Base-by-base conservation (phyloP, 164 flowering plant species). In the Annona cherimola region DNA sequence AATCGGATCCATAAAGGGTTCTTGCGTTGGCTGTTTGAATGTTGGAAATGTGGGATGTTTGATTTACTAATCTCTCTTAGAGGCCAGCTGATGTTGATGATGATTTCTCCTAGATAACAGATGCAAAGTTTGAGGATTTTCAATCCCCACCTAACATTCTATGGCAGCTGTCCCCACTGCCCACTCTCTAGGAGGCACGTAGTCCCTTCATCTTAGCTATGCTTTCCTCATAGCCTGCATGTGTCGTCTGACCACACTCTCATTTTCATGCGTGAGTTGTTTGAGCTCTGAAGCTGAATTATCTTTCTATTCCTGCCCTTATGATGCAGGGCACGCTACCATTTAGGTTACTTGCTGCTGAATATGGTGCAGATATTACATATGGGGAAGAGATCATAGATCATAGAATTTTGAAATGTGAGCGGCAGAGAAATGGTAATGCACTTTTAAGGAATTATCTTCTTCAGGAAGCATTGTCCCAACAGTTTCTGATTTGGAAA, bases 341-440 rank as follows among this genome's bases (percentile, higher is more conserved):
- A 11, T 83, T 94, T 42, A 87, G 99, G 77, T 75, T 92, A 64
- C 70, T 94, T 50, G 89, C 96, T 61, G 91, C 96, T 45, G 75
- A 91, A 20, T 91, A 89, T 67, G 99, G 99, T 67, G 99, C 99
- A 7, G 97, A 94, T 73, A 91, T 92, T 72, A 89, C 94, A 0
- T 91, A 92, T 60, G 96, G 97, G 0, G 99, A 94, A 82, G 99
- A 94, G 79, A 92, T 91, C 76, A 88, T 94, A 65, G 99, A 94
- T 74, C 99, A 92, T 76, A 94, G 85, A 71, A 63, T 94, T 41
- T 26, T 94, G 69, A 92, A 91, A 72, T 94, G 99, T 71, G 92
- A 90, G 70, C 88, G 98, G 11, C 79, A 68, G 59, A 18, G 85
- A 12, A 92, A 94, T 80, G 97, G 98, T 92, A 80, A 6, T 43